Percentiles rank a stretch among this genome's conserved stretches.
These are phyloP conservation scores for Fusarium marasasianum DNA, from an alignment of 2,329 filamentous ascomycete species.

Conservation along the genomic window DNA sequence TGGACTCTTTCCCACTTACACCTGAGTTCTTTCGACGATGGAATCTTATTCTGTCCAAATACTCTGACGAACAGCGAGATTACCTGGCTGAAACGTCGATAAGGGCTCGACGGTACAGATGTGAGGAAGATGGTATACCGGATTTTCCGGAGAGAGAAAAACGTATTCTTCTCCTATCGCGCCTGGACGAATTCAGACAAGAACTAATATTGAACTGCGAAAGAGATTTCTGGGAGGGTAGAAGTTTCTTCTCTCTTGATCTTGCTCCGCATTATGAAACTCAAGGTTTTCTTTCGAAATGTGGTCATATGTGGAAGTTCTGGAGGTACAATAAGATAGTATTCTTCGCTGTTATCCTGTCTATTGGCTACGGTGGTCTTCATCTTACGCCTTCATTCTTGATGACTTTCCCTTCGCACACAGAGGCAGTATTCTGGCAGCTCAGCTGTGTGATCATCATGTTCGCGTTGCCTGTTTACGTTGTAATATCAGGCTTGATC, in stretches of 20 bases:
- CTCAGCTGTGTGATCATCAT: not conserved
- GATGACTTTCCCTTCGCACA: not conserved
- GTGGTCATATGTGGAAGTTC: not conserved
- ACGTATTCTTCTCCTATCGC: not conserved
- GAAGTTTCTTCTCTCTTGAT: not conserved
- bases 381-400: not conserved
- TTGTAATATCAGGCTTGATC: not conserved
- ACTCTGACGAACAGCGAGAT: not conserved
- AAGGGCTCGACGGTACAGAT: not conserved
- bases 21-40: not conserved
- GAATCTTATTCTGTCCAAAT: not conserved
- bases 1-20: rapidly evolving
- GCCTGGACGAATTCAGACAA: not conserved
- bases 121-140: not conserved
- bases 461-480: not conserved
- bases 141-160: not conserved
- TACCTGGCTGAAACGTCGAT: not conserved
- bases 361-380: not conserved
- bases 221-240: not conserved
- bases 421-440: not conserved
- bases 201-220: not conserved
- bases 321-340: rapidly evolving
- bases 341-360: rapidly evolving
- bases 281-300: not conserved
- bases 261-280: not conserved